A percentile compares a stretch with the other conserved stretches of the same genome.
Evolutionary conservation across 805 yeast genomes (phyloP).

Genomic region (Wickerhamomyces strasburgensis): DNA sequence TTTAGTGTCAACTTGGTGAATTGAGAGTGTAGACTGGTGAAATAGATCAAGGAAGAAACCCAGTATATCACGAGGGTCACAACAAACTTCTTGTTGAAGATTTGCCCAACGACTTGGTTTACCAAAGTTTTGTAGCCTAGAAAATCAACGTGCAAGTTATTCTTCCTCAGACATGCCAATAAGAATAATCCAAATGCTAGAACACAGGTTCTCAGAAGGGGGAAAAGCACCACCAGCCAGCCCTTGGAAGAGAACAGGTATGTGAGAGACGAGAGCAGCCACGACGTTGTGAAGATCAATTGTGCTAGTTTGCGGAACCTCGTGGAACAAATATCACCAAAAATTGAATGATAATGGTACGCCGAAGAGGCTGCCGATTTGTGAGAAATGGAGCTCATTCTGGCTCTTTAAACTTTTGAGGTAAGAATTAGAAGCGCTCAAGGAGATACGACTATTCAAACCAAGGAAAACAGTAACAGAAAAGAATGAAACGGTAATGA

Average conservation of each 20-base stretch:
- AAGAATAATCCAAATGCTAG: slow-evolving; percentile 28
- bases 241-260: slow-evolving; percentile 22
- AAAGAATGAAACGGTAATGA: neutral
- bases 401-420: too few relatives aligned
- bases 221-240: slow-evolving; percentile 24
- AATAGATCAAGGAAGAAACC: slow-evolving; percentile 24
- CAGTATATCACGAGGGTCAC: slow-evolving; percentile 18
- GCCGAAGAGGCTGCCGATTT: slow-evolving; percentile 9
- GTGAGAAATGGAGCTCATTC: neutral
- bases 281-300: slow-evolving; percentile 27
- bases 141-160: slow-evolving; percentile 34
- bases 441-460: too few relatives aligned
- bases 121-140: slow-evolving; percentile 29
- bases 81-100: slow-evolving; percentile 21
- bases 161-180: slow-evolving; percentile 35
- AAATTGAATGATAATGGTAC: slow-evolving; percentile 33
- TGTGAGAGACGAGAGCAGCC: slow-evolving; percentile 24
- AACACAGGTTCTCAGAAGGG: slow-evolving; percentile 24
- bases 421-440: too few relatives aligned
- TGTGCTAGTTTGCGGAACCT: slow-evolving; percentile 36
- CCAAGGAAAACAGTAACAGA: neutral
- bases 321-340: slow-evolving; percentile 36
- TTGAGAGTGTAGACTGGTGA: slow-evolving; percentile 19
- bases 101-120: slow-evolving; percentile 23
- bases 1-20: slow-evolving; percentile 19